phyloP scores from a whole-genome alignment of 192 early-diverging fungal genomes.

The Chytriomyces hyalinus region DNA sequence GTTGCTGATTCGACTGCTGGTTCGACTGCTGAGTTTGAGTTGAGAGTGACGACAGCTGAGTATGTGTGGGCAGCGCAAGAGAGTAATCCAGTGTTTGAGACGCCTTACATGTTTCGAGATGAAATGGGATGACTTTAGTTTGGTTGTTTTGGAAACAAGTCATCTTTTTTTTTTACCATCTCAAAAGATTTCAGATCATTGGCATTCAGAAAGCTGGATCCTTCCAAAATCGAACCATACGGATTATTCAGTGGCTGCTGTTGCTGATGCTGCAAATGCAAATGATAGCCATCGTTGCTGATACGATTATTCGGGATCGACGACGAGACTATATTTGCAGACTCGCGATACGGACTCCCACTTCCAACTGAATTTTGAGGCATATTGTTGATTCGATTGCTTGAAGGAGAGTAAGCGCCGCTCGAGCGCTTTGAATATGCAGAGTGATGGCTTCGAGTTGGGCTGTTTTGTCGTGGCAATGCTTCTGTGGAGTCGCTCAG shows the following conservation, averaged over 20 bases:
- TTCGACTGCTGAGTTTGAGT: neutral
- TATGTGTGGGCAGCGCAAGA: constrained; percentile 11
- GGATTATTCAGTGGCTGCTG: neutral
- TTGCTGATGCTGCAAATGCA: constrained; percentile 3
- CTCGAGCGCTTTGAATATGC: neutral
- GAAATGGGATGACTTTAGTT: neutral
- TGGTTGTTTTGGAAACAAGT: neutral
- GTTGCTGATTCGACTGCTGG: neutral
- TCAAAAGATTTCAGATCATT: constrained; percentile 37
- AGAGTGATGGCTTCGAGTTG: too few relatives aligned
- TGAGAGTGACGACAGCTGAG: neutral
- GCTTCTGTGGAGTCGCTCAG: neutral
- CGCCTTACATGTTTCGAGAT: neutral
- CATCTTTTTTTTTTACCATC: constrained; percentile 27
- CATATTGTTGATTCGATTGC: neutral
- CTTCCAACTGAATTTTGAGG: neutral
- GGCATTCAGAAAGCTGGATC: constrained; percentile 36
- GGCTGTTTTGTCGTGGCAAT: neutral
- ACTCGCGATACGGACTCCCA: neutral
- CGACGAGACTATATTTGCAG: neutral
- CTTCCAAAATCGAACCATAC: constrained; percentile 17
- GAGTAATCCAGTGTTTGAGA: constrained; percentile 29
- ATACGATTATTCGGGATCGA: neutral
- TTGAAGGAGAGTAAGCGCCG: neutral
- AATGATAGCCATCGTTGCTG: neutral